A percentile compares a stretch with the other conserved stretches of the same genome.
Conservation (phyloP, 495 filamentous ascomycete species). For the Aspergillus steynii region DNA sequence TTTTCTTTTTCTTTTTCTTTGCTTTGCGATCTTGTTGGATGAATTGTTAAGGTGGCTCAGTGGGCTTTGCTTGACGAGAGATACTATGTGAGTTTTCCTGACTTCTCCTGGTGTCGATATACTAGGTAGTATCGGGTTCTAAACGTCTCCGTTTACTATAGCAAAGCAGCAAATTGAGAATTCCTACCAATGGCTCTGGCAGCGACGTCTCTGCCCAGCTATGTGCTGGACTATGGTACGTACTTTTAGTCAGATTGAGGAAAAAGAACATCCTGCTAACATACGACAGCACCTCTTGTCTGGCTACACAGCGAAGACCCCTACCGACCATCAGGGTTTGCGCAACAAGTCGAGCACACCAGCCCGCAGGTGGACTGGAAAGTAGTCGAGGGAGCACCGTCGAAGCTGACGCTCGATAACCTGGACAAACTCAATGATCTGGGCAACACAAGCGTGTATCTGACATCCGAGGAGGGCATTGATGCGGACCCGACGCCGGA, state of each 20-base stretch:
- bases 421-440: constrained; percentile 53
- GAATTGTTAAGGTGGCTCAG: too few species aligned
- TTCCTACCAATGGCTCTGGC: constrained; percentile 2
- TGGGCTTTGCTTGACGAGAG: too few species aligned
- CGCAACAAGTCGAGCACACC: constrained; percentile 54
- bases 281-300: constrained; percentile 41
- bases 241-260: constrained; percentile 15
- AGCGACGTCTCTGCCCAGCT: constrained; percentile 16
- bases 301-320: constrained; percentile 59
- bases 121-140: too few species aligned
- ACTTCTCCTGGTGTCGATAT: too few species aligned
- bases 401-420: constrained; percentile 55
- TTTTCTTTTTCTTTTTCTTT: neutral
- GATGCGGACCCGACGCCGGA: constrained; percentile 46
- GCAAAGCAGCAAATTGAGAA: neutral
- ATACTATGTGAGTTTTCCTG: neutral
- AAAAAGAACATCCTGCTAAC: neutral
- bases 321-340: constrained; percentile 62
- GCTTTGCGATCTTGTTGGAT: too few species aligned
- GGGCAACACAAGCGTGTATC: constrained; percentile 52
- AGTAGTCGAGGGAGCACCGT: constrained; percentile 36
- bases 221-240: constrained; percentile 28
- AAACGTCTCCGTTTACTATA: neutral
- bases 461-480: constrained; percentile 60
- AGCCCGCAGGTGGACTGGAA: constrained; percentile 55